Evolutionary conservation across 2,329 filamentous ascomycete species (phyloP), one percentile per base, ranked within the genome.

Genomic region (Pseudogymnoascus sp.): DNA sequence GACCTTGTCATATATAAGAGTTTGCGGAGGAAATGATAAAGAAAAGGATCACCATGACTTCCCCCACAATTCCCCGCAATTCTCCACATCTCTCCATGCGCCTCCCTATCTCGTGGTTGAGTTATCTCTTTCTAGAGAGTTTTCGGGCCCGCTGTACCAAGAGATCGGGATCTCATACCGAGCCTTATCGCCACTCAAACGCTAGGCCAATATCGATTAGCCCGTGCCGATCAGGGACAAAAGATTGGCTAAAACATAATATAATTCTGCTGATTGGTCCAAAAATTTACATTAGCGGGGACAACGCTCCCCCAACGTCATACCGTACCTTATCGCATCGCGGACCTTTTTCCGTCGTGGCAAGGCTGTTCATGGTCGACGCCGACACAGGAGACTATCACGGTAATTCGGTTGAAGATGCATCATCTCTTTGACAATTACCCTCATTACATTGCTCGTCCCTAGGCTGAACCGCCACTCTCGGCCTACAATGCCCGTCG

Each of bases 21-120:
- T 55, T 55, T 55, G 45, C 45, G 45, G 45, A 55, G 45, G 45
- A 55, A 33, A 55, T 55, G 45, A 55, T 55, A 55, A 30, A 19
- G 45, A 55, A 55, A 55, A 12, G 25, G 45, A 33, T 55, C 45
- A 6, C 25, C 45, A 55, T 55, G 45, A 8, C 12, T 30, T 55
- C 25, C 45, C 45, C 45, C 45, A 55, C 45, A 55, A 55, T 55
- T 55, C 45, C 45, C 45, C 45, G 45, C 45, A 55, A 55, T 16
- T 52, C 25, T 55, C 45, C 45, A 55, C 22, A 30, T 55, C 45
- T 55, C 25, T 16, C 45, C 45, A 52, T 52, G 45, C 45, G 45
- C 45, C 23, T 52, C 45, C 45, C 45, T 55, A 55, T 55, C 45
- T 55, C 12, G 22, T 55, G 5, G 45, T 30, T 30, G 45, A 19